phyloP scores from a whole-genome alignment of 2,329 filamentous ascomycete genomes.

The Penicillium sumatraense region DNA sequence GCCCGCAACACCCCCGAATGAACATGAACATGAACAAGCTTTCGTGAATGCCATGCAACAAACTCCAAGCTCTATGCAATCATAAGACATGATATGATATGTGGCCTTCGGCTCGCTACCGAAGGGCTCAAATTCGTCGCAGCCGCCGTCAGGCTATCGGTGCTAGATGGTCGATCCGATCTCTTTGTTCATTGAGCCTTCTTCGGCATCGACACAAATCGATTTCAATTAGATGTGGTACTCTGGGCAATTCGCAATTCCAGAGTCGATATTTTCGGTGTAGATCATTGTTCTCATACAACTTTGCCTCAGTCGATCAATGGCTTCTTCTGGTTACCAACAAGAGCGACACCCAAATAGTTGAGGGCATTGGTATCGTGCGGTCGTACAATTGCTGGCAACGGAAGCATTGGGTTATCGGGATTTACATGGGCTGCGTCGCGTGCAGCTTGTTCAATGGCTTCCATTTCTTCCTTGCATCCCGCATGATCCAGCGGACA shows the following conservation, averaged over 20 bases:
- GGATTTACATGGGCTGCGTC: slow-evolving; percentile 87
- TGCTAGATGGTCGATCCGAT: not conserved
- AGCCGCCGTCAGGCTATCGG: not conserved
- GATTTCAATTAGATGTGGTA: slow-evolving; percentile 24
- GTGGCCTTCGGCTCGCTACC: not conserved
- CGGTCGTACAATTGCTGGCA: slow-evolving; percentile 78
- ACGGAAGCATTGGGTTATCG: slow-evolving; percentile 90
- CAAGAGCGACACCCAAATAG: slow-evolving; percentile 65
- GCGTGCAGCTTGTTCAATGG: slow-evolving; percentile 93
- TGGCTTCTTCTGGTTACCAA: slow-evolving; percentile 65
- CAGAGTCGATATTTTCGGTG: slow-evolving; percentile 14
- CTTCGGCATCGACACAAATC: slow-evolving; percentile 10
- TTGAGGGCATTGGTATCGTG: slow-evolving; percentile 70
- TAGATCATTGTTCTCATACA: not conserved
- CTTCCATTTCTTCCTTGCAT: slow-evolving; percentile 98
- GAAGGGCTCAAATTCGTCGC: not conserved
- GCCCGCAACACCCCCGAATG: slow-evolving; percentile 25
- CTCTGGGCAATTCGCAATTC: slow-evolving; percentile 21
- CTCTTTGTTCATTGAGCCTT: not conserved
- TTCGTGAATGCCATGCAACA: slow-evolving; percentile 33
- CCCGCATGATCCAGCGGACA: slow-evolving; percentile 93
- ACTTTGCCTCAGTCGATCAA: slow-evolving; percentile 63
- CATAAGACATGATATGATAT: slow-evolving; percentile 36
- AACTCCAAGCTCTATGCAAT: slow-evolving; percentile 44
- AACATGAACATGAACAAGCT: slow-evolving; percentile 31